Base-by-base conservation (phyloP, 495 filamentous ascomycete species). In the Aspergillus biplanus region DNA sequence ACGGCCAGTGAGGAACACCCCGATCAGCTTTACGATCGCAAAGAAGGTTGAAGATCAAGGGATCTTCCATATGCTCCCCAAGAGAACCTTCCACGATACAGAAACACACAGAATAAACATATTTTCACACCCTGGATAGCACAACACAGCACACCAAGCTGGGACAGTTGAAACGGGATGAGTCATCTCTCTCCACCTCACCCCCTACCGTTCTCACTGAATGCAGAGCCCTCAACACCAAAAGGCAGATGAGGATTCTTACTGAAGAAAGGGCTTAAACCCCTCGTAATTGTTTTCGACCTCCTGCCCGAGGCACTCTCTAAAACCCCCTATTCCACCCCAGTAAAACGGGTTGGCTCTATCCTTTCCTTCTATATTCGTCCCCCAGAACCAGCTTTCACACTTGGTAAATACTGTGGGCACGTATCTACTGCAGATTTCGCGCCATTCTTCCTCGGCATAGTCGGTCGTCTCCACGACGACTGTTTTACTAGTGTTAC, bases 391-490 rank as follows among this genome's bases (percentile, higher is more conserved):
- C 69, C 69, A 71, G 7, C 54, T 63, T 3, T 52, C 67, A 13
- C 71, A 77, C 9, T 73, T 73, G 0, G 71, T 71, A 48, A 85
- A 80, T 12, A 85, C 62, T 33, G 70, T 80, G 60, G 67, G 70
- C 42, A 79, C 70, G 16, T 57, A 68, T 5, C 78, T 11, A 31
- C 73, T 70, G 32, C 74, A 72, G 3, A 72, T 66, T 52, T 73
- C 34, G 39, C 73, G 71, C 82, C 82, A 86, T n/a, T 60, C 52
- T 53, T 78, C 70, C 62, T 81, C 78, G 5, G 77, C 80, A 58
- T 78, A 71, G 44, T 66, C 64, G 7, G 70, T 79, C n/a, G 78
- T 62, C 53, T 84, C 76, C 15, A 83, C 64, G 64, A 47, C 58
- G n/a, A 57, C 55, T 13, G 6, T 59, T 35, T 33, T 18, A 5